A percentile compares a stretch with the other conserved stretches of the same genome.
Evolutionary conservation across 352 stramenopile genomes (phyloP).

Genomic region (Pilasporangium apinafurcum): DNA sequence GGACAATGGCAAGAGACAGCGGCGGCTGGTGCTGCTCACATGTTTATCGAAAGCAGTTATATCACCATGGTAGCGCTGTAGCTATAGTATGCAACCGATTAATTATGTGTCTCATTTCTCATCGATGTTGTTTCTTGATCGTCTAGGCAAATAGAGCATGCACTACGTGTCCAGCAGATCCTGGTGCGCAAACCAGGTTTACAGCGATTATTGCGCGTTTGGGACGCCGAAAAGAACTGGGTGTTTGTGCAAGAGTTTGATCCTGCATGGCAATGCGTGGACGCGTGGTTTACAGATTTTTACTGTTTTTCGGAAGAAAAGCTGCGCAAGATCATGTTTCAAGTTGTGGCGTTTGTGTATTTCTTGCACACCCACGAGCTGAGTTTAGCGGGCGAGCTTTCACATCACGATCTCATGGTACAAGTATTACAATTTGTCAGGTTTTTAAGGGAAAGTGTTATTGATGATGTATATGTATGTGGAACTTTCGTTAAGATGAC

Average conservation of each 20-base stretch:
- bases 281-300: conserved; percentile 12
- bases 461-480: not conserved
- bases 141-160: conserved; percentile 36
- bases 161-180: conserved; percentile 22
- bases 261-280: conserved; percentile 18
- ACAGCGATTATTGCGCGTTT: conserved; percentile 40
- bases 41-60: conserved; percentile 26
- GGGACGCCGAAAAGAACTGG: conserved; percentile 42
- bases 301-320: conserved; percentile 30
- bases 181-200: conserved; percentile 25
- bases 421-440: not conserved
- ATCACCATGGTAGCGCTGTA: conserved; percentile 32
- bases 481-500: conserved; percentile 15
- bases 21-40: conserved; percentile 34
- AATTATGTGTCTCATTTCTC: not conserved
- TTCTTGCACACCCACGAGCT: conserved; percentile 51
- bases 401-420: conserved; percentile 42
- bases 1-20: conserved; percentile 3
- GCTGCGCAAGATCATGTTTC: conserved; percentile 38
- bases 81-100: too few relatives aligned
- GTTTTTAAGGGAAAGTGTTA: too few relatives aligned
- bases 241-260: conserved; percentile 52
- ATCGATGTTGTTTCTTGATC: not conserved
- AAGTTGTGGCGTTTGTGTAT: conserved; percentile 43
- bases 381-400: conserved; percentile 44